Evolutionary conservation across 163 green algal species (phyloP), one percentile per base, ranked within the genome.

Genomic region (Scenedesmus sp.): DNA sequence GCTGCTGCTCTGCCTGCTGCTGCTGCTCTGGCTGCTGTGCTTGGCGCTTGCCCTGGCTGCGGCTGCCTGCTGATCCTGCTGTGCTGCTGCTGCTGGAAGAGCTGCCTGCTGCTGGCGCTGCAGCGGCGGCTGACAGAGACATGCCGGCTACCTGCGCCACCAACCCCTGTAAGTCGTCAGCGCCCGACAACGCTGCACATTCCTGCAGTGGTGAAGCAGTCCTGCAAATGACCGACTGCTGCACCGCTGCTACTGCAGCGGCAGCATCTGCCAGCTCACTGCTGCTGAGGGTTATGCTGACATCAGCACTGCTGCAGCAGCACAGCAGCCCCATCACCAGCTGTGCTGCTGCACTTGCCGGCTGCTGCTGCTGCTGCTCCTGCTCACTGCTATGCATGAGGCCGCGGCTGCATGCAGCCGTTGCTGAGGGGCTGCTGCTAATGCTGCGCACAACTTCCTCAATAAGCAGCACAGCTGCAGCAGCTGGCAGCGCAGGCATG

Each of bases 331-430:
- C 57, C 26, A 60, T 3, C 23, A 88, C 12, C 2, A 76, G 66
- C 56, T 34, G 66, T 18, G 12, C 59, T n/a, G 76, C 59, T 3
- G n/a, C 8, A 34, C 59, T 77, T 18, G 67, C 52, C 9, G 6
- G 8, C 23, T 54, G 26, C 16, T 23, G 18, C n/a, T 77, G 9
- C 26, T 76, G 18, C 2, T 59, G 9, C n/a, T 77, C 1, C 26
- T 76, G 18, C 2, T 59, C 5, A 34, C 57, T 57, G 70, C 18
- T 52, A 7, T 79, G 70, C 12, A 76, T 77, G n/a, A 88, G 57
- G 83, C 83, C 59, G 46, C 83, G 83, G 3, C 59, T 20, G 54
- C 83, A 77, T 60, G 83, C 83, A 60, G 59, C 83, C 26, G 59
- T 52, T 77, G 57, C 57, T 26, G 83, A 46, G 52, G 83, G 23